Conservation (phyloP, 1,139 yeast genomes). For the Sugiyamaella novakii region DNA sequence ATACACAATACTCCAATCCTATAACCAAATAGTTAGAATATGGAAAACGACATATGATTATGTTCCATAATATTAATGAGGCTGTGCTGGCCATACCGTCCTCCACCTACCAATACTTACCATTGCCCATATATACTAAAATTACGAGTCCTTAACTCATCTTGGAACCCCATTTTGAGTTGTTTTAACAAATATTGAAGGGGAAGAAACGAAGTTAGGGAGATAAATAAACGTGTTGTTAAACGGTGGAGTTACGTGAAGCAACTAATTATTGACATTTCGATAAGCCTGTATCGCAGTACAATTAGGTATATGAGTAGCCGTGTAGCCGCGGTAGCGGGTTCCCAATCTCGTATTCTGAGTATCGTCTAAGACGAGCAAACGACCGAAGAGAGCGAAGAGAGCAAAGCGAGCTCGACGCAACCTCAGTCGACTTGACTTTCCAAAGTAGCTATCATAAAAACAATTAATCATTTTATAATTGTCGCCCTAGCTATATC, state of each 20-base stretch:
- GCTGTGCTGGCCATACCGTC: neutral
- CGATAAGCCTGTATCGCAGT: neutral
- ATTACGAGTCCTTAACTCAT: conserved; percentile 43
- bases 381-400: too few relatives aligned
- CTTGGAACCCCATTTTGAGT: conserved; percentile 38
- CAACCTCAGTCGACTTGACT: too few relatives aligned
- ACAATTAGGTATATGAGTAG: neutral
- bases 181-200: too few relatives aligned
- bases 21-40: conserved; percentile 17
- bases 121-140: conserved; percentile 64
- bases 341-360: too few relatives aligned
- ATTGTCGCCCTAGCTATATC: too few relatives aligned
- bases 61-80: neutral
- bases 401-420: too few relatives aligned
- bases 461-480: too few relatives aligned
- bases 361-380: neutral
- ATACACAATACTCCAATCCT: conserved; percentile 77
- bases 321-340: neutral
- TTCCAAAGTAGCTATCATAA: too few relatives aligned
- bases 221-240: too few relatives aligned
- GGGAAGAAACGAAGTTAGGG: too few relatives aligned
- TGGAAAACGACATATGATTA: neutral
- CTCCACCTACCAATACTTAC: conserved; percentile 40
- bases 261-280: neutral
- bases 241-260: too few relatives aligned